These are phyloP conservation scores for Podospora anserina DNA, from an alignment of 495 filamentous ascomycete species.

Conservation along the genomic window DNA sequence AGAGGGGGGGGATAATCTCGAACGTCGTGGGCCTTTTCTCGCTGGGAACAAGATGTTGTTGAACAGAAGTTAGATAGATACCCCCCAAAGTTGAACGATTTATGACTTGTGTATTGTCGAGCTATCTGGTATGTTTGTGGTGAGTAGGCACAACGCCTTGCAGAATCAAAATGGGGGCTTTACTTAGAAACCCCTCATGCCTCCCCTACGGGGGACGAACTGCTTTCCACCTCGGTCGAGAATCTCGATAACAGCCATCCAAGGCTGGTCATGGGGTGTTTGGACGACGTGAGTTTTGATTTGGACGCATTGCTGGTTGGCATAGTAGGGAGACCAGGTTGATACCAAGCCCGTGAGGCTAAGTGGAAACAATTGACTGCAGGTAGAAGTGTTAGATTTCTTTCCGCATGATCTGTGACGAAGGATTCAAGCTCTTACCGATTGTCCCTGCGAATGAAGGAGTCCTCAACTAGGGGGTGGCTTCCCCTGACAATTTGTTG, in stretches of 20 bases:
- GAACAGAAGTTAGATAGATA: slow-evolving; percentile 37
- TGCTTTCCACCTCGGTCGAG: background rate
- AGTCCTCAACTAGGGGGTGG: too few species aligned
- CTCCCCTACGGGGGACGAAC: background rate
- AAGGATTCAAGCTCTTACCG: too few species aligned
- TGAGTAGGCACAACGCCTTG: too few species aligned
- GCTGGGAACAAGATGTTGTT: slow-evolving; percentile 13
- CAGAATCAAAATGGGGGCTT: too few species aligned
- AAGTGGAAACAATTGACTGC: too few species aligned
- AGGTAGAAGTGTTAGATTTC: too few species aligned
- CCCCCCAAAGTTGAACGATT: slow-evolving; percentile 34
- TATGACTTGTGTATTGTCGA: slow-evolving; percentile 18
- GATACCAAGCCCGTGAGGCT: background rate
- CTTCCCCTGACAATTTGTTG: too few species aligned
- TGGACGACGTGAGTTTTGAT: background rate
- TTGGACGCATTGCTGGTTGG: background rate
- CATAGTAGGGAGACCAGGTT: background rate
- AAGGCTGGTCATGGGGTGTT: background rate
- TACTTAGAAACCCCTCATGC: too few species aligned
- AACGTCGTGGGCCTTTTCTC: slow-evolving; percentile 15
- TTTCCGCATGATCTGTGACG: too few species aligned
- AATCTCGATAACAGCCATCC: background rate
- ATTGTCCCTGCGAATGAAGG: too few species aligned
- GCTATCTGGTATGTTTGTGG: background rate
- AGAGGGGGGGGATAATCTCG: background rate